Conservation (phyloP, 352 stramenopile species). For the Plasmopara halstedii region DNA sequence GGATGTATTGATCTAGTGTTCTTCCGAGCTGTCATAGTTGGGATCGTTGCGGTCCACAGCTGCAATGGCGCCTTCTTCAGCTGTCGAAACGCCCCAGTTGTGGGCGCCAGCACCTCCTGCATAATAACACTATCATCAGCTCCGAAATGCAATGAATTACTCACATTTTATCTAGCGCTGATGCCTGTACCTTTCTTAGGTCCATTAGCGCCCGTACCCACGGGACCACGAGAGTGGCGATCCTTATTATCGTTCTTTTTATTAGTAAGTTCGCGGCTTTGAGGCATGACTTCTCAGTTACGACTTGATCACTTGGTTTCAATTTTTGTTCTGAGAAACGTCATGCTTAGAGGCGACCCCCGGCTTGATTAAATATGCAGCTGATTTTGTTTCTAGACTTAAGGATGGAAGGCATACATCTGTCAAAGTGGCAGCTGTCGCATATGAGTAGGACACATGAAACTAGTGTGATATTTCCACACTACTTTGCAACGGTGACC, state of each 20-base stretch:
- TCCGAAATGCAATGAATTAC: not conserved
- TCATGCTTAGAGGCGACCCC: no score
- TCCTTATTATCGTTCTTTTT: slow-evolving; percentile 86
- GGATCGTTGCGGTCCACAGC: slow-evolving; percentile 65
- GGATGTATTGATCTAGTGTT: slow-evolving; percentile 13
- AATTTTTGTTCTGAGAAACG: no score
- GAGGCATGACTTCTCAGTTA: slow-evolving; percentile 40
- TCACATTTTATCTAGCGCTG: no score
- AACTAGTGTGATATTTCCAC: no score
- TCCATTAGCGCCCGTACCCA: slow-evolving; percentile 31
- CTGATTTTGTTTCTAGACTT: no score
- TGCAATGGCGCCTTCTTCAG: slow-evolving; percentile 26
- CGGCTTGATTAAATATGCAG: no score
- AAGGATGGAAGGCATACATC: not conserved
- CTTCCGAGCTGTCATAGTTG: slow-evolving; percentile 63
- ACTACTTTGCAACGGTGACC: no score
- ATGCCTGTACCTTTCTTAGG: slow-evolving; percentile 51
- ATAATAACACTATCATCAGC: slow-evolving; percentile 1
- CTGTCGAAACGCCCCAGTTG: slow-evolving; percentile 65
- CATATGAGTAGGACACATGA: not conserved
- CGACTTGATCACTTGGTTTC: no score
- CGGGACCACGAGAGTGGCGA: slow-evolving; percentile 59
- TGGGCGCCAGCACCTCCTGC: slow-evolving; percentile 70
- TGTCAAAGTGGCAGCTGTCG: not conserved
- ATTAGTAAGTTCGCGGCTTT: slow-evolving; percentile 70